These are phyloP conservation scores for Acidomyces sp. DNA, from an alignment of 495 filamentous ascomycete species.

Conservation along the genomic window DNA sequence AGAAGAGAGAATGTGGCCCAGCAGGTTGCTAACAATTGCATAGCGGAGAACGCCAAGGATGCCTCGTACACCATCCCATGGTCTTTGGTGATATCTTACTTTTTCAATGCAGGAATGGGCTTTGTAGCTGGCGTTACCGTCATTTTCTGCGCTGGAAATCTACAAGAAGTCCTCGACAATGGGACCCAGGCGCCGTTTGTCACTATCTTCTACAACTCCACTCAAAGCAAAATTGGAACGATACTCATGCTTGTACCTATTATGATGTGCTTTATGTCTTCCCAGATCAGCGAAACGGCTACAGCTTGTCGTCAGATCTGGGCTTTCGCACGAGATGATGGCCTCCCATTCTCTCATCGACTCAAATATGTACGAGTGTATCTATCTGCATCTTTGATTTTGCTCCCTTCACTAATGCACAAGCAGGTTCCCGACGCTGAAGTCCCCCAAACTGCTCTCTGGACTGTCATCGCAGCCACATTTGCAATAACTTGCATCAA, in stretches of 20 bases:
- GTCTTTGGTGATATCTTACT: conserved; percentile 23
- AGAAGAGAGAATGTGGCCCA: too few relatives aligned
- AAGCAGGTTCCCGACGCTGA: conserved; percentile 23
- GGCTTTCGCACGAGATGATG: conserved; percentile 16
- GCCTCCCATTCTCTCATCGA: conserved; percentile 22
- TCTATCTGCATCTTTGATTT: conserved; percentile 25
- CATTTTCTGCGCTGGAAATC: conserved; percentile 17
- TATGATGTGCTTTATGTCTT: conserved; percentile 7
- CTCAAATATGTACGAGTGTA: conserved; percentile 14
- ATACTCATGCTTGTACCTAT: conserved; percentile 8
- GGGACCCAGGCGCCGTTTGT: conserved; percentile 9
- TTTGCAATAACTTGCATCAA: conserved; percentile 46
- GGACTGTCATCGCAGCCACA: conserved; percentile 36
- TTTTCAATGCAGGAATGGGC: conserved; percentile 21
- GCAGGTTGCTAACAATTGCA: too few relatives aligned
- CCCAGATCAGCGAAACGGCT: conserved; percentile 6
- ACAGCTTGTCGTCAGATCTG: conserved; percentile 13
- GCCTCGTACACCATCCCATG: conserved; percentile 23
- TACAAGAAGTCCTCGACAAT: conserved; percentile 6
- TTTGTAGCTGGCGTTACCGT: conserved; percentile 17
- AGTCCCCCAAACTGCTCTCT: conserved; percentile 15
- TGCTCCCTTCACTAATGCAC: conserved; percentile 34
- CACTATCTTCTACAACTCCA: conserved; percentile 13
- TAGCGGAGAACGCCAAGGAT: conserved; percentile 26
- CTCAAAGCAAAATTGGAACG: conserved; percentile 10